Base-by-base conservation (phyloP, 2,329 filamentous ascomycete genomes). In the Cladobotryum protrusum region DNA sequence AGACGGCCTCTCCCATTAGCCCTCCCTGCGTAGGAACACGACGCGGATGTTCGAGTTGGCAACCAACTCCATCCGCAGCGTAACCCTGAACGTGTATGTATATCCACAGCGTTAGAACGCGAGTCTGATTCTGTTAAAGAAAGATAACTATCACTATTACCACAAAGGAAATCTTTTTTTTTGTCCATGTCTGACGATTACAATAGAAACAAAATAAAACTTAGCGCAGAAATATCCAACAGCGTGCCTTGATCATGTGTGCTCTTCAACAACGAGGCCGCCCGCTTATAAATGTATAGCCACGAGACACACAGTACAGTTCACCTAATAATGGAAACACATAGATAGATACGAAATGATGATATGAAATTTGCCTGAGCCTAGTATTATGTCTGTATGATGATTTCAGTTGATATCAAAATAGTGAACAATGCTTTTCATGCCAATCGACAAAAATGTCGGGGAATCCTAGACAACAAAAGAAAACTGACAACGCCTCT, bases 371-470 rank as follows among this genome's bases (percentile, higher is more conserved):
- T 45, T 37, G 8, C 36, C 45, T 17, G 35, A 37, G 13, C 33
- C 45, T 49, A 32, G 48, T 50, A 46, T 50, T 45, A 36, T 43
- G 42, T 46, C 19, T 46, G 48, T 41, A 32, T 50, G 45, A n/a
- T 40, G 35, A 20, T 24, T 17, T 37, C 24, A 18, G 12, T 45
- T 42, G 43, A 42, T 41, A 46, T 50, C 48, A 45, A 50, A 17
- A 36, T 42, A 15, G 35, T 50, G 36, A 29, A 34, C 43, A 32
- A 45, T 41, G 45, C 45, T 39, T 45, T 19, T 46, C 24, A 40
- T 46, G 37, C 24, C 29, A 14, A 15, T 24, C 29, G 36, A 41
- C 43, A 46, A 32, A 24, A 29, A 29, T n/a, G 19, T 39, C 18
- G 14, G 12, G 32, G 11, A 14, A 24, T 24, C 33, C 43, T 43